These are phyloP conservation scores for Aspergillus intermedius DNA, from an alignment of 2,329 filamentous ascomycete genomes.

Conservation along the genomic window DNA sequence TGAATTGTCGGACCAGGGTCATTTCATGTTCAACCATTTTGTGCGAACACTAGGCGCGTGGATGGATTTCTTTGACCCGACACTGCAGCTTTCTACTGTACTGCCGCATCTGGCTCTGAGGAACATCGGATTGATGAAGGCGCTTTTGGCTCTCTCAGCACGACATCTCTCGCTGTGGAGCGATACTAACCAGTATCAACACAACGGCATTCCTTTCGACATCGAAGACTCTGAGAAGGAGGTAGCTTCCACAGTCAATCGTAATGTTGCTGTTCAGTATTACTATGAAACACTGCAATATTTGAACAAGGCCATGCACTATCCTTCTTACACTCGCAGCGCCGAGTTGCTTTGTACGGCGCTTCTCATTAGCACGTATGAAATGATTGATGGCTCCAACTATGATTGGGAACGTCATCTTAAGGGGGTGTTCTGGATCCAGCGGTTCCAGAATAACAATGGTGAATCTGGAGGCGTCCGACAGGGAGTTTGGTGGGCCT, in stretches of 20 bases:
- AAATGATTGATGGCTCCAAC: conserved; percentile 57
- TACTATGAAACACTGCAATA: conserved; percentile 60
- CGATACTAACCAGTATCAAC: conserved; percentile 1
- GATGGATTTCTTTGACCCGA: conserved; percentile 41
- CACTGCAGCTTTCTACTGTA: conserved; percentile 32
- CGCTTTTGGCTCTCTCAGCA: conserved; percentile 51
- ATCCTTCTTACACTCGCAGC: conserved; percentile 52
- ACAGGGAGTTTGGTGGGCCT: conserved; percentile 59
- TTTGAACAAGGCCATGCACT: conserved; percentile 53
- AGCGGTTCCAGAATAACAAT: conserved; percentile 55
- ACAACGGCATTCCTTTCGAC: not conserved
- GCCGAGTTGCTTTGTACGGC: conserved; percentile 55
- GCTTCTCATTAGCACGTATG: conserved; percentile 56
- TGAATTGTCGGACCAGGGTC: conserved; percentile 6
- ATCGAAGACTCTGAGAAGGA: not conserved
- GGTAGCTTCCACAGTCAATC: conserved; percentile 19
- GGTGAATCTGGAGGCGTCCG: conserved; percentile 52
- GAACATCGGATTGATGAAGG: conserved; percentile 53
- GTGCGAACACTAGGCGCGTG: conserved; percentile 24
- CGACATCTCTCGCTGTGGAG: conserved; percentile 42
- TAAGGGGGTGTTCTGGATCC: conserved; percentile 61
- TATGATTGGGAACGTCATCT: conserved; percentile 57
- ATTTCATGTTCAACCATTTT: conserved; percentile 10
- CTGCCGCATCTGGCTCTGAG: conserved; percentile 40
- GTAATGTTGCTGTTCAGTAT: conserved; percentile 44